Base-by-base conservation (phyloP, 2,329 filamentous ascomycete species). In the Coniella vitis region DNA sequence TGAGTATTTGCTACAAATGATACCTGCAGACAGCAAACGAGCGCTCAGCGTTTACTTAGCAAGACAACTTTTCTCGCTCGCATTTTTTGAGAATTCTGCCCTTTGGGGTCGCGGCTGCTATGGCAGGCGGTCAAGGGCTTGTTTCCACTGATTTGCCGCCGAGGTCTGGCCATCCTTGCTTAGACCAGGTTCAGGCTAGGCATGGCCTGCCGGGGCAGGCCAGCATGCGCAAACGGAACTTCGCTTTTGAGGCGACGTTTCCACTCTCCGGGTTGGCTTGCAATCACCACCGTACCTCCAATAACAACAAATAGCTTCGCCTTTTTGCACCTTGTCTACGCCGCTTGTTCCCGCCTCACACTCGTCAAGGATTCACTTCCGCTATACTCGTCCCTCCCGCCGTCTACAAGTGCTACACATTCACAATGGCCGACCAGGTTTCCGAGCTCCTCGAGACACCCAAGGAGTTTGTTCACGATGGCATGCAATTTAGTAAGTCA, bases 401-500 rank as follows among this genome's bases (percentile, higher is more conserved):
- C 19, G 13, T 37, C n/a, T 19, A 17, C 20, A 31, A 16, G 40
- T 25, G 32, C 16, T 35, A 43, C 31, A 44, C 20, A 47, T 48
- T 42, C 65, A 69, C 59, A 63, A 81, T 82, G 78, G 75, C 81
- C 66, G 83, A 86, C 65, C 76, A 83, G 65, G 66, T 86, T 60
- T 81, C 85, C 67, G 81, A 86, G 63, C 70, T 87, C 60, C 76
- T 85, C 63, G 84, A 87, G 57, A 75, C 82, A 63, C 81, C 81
- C 59, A 72, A 73, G 63, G 79, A 84, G 67, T 85, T 85, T 65
- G 64, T 82, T 62, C 75, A 70, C 63, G 78, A 81, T 54, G 78
- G 79, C 62, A 71, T 78, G 52, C 77, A 81, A 58, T 83, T 83
- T 68, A 69, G 81, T 64, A 75, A 74, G 49, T 22, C n/a, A 31